Percentiles rank a stretch among this genome's conserved stretches.
Conservation (phyloP, 2,329 filamentous ascomycete species). For the Trichophyton schoenleinii region DNA sequence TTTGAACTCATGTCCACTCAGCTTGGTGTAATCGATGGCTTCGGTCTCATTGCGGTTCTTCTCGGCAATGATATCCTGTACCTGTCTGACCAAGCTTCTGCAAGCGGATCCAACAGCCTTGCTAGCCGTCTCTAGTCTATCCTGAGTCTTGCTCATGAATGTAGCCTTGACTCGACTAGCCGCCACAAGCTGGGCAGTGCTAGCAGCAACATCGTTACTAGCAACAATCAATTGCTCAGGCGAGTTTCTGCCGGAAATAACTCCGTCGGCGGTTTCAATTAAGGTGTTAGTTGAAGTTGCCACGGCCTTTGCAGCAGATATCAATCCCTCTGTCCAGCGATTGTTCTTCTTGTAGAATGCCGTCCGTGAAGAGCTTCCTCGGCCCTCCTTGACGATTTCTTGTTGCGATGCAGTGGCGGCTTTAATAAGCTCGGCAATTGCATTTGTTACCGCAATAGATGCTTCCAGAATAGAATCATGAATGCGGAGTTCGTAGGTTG, state of each 20-base stretch:
- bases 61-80: slow-evolving; percentile 86
- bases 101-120: slow-evolving; percentile 89
- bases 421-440: slow-evolving; percentile 88
- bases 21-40: slow-evolving; percentile 70
- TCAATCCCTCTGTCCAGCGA: slow-evolving; percentile 94
- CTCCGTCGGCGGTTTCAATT: slow-evolving; percentile 95
- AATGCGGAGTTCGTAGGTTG: slow-evolving; percentile 90
- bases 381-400: slow-evolving; percentile 89
- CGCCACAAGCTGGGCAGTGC: slow-evolving; percentile 90
- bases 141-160: slow-evolving; percentile 96
- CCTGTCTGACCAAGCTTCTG: slow-evolving; percentile 75
- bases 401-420: slow-evolving; percentile 86
- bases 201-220: slow-evolving; percentile 91
- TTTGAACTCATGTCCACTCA: slow-evolving; percentile 95
- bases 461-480: slow-evolving; percentile 91
- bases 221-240: slow-evolving; percentile 96
- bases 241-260: slow-evolving; percentile 80
- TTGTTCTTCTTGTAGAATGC: slow-evolving; percentile 99
- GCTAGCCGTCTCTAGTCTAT: slow-evolving; percentile 76
- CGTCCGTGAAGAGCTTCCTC: slow-evolving; percentile 72
- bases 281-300: slow-evolving; percentile 86
- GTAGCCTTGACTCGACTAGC: slow-evolving; percentile 92
- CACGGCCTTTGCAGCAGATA: slow-evolving; percentile 93
- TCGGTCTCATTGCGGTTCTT: slow-evolving; percentile 67
- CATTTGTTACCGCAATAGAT: slow-evolving; percentile 82